Conservation (phyloP, 257 asterid species). For the Eucommia ulmoides region DNA sequence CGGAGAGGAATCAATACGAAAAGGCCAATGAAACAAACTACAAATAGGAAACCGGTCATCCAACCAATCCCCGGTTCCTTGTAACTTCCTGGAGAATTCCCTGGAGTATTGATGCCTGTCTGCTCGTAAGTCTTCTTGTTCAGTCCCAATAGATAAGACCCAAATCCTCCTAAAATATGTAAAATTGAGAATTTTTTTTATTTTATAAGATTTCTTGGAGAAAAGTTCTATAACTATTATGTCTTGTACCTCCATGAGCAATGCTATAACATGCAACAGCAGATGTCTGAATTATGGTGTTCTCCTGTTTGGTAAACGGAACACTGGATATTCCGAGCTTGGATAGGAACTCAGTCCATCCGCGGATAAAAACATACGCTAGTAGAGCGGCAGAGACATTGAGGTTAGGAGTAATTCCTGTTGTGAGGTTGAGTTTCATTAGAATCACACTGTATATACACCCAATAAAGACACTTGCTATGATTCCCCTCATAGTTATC, state of each 20-base stretch:
- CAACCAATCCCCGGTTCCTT: constrained; percentile 5
- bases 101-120: constrained; percentile 6
- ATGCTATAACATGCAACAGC: constrained; percentile 10
- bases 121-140: constrained; percentile 8
- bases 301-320: constrained; percentile 4
- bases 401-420: constrained; percentile 7
- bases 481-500: constrained; percentile 5
- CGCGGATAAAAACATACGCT: constrained; percentile 4
- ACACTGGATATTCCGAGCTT: constrained; percentile 1
- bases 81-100: constrained; percentile 6
- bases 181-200: too few relatives aligned
- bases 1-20: constrained; percentile 10
- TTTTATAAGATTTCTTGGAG: too few relatives aligned
- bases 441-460: constrained; percentile 4
- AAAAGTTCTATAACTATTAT: background rate
- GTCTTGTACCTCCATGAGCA: constrained; percentile 8
- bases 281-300: constrained; percentile 3
- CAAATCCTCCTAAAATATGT: constrained; percentile 11
- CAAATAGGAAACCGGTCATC: constrained; percentile 5
- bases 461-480: constrained; percentile 3
- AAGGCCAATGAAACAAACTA: constrained; percentile 9
- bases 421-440: constrained; percentile 6
- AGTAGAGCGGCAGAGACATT: constrained; percentile 9
- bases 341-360: constrained; percentile 3
- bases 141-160: constrained; percentile 7